Base-by-base conservation (phyloP, 2,329 filamentous ascomycete species). In the Tolypocladium ophioglossoides region DNA sequence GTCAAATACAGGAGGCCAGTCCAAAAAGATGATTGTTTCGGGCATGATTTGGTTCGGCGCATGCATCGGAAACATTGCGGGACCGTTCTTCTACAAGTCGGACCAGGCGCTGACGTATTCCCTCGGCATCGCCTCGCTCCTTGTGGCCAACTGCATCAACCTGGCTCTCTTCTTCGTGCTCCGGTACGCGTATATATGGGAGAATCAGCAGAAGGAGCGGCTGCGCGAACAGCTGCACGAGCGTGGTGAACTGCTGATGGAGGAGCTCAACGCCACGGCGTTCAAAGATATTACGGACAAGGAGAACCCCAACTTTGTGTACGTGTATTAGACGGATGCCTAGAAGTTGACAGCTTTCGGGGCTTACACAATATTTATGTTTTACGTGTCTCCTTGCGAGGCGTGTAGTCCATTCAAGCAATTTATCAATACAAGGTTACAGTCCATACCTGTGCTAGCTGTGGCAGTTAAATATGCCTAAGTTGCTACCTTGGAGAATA, bases 21-120 rank as follows among this genome's bases (percentile, higher is more conserved):
- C 80, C 1, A 84, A 84, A 63, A 83, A 85, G 62, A 80, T 84
- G 48, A 77, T 84, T 30, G 81, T 80, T n/a, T 83, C 82, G 24
- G 80, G 78, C 1, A 75, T 82, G 54, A 71, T 83, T 2, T 84
- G 82, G 68, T 70, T 84, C 11, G 80, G 79, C 0, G 79, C 79
- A 54, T 83, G 80, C 60, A 73, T 78, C 1, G 82, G 81, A 6
- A 84, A 85, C 60, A 82, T 85, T 44, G 76, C 74, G 4, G 78
- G 81, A 0, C 83, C 83, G 0, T 84, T 84, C 65, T 84, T 85
- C 68, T 85, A 83, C 65, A 76, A 77, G 51, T 67, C 74, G 0
- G 62, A 72, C n/a, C 79, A 85, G 58, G 70, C 73, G 3, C 72
- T 71, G 5, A 64, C 64, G 4, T 74, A 74, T 30, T 63, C 60